A percentile compares a stretch with the other conserved stretches of the same genome.
Evolutionary conservation across 139 green algal species (phyloP).

Genomic region (Auxenochlorella protothecoides): DNA sequence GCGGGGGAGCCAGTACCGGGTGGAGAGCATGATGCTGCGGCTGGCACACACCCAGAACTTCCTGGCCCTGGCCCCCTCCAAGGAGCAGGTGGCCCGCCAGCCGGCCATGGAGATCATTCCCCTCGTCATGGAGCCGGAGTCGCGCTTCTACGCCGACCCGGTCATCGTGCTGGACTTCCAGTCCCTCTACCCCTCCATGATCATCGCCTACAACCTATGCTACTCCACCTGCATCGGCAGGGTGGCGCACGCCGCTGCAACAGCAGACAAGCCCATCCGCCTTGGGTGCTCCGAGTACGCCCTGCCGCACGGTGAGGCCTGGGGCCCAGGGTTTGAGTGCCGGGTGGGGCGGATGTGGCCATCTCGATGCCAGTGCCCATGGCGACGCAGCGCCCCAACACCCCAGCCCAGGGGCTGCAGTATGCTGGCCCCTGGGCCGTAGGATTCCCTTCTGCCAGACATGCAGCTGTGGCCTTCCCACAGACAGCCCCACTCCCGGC

Average conservation of each 20-base stretch:
- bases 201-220: slow-evolving; percentile 99
- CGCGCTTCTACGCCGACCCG: slow-evolving; percentile 66
- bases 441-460: too few relatives aligned
- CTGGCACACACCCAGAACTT: slow-evolving; percentile 93
- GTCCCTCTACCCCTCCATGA: slow-evolving; percentile 87
- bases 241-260: slow-evolving; percentile 32
- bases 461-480: too few relatives aligned
- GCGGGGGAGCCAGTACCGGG: slow-evolving; percentile 85
- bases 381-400: too few relatives aligned
- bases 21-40: slow-evolving; percentile 87
- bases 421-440: too few relatives aligned
- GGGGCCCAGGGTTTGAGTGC: neutral
- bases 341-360: neutral
- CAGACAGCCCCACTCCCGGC: too few relatives aligned
- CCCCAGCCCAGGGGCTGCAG: too few relatives aligned
- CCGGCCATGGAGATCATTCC: slow-evolving; percentile 87
- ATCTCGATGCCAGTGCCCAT: too few relatives aligned
- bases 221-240: slow-evolving; percentile 81
- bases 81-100: slow-evolving; percentile 67
- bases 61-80: slow-evolving; percentile 59
- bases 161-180: slow-evolving; percentile 96
- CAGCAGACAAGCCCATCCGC: neutral
- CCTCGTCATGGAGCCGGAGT: slow-evolving; percentile 95
- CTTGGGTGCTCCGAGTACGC: slow-evolving; percentile 14
- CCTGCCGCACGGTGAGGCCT: slow-evolving; percentile 5